Base-by-base conservation (phyloP, 805 yeast genomes). In the Lipomyces yamanashiensis region DNA sequence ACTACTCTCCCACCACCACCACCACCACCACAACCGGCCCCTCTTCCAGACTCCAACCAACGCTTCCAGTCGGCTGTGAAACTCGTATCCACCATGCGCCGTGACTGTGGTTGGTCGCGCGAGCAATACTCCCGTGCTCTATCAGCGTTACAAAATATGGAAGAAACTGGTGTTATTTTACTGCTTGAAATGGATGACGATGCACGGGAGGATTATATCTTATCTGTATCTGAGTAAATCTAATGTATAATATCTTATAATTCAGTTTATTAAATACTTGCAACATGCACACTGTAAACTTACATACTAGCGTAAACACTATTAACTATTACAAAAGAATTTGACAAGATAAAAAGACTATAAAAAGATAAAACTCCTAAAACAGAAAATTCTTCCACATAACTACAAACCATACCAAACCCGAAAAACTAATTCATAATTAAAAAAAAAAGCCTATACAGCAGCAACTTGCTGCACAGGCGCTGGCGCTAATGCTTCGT, bases 131-230 rank as follows among this genome's bases (percentile, higher is more conserved):
- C 56, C 39, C 55, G 41, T 9, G 67, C 67, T 2, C 41, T 64
- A 7, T 39, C 49, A 2, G 36, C 52, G 33, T 33, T 64, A 21
- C 43, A 56, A 23, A 48, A 51, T 43, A 44, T 64, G 51, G 61
- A 62, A 39, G 63, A 64, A 45, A 48, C 56, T 2, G 62, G 56
- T 8, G 51, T 64, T 21, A 58, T 64, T 33, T 15, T 64, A 48
- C 37, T 64, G 13, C 63, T 64, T 34, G 67, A 64, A 40, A 64
- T 64, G 67, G 67, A 64, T 45, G 62, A 49, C 12, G 67, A 64
- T 36, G 58, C 60, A 13, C 59, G 67, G 1, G 67, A 64, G 37
- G 67, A 61, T 33, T 64, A 37, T 54, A 17, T 64, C 13, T 41
- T 63, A 7, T 23, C 57, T 13, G 9, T 28, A 40, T 28, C 21